These are phyloP conservation scores for Lactuca sativa DNA, from an alignment of 129 eudicot species.

Conservation along the genomic window DNA sequence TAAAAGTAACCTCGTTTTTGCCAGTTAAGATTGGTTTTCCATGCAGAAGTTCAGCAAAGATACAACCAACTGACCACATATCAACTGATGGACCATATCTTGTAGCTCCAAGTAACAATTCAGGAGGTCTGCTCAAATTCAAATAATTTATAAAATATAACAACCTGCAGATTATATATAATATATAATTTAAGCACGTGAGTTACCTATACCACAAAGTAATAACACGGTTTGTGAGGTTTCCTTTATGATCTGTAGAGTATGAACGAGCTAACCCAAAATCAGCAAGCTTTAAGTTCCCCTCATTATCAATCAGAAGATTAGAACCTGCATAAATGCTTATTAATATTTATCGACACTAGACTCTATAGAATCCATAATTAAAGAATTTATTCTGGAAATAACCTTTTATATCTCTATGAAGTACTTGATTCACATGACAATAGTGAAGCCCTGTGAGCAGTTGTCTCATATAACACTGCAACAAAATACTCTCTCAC, in stretches of 20 bases:
- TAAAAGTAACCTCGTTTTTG: slow-evolving; percentile 64
- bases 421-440: slow-evolving; percentile 90
- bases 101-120: slow-evolving; percentile 94
- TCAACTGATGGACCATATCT: slow-evolving; percentile 96
- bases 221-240: slow-evolving; percentile 92
- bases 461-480: slow-evolving; percentile 96
- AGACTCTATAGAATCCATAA: background rate
- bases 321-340: slow-evolving; percentile 59
- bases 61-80: slow-evolving; percentile 98
- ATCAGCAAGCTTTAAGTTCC: slow-evolving; percentile 93
- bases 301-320: slow-evolving; percentile 92
- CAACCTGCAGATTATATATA: too few species aligned
- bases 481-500: slow-evolving; percentile 33
- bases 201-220: slow-evolving; percentile 95
- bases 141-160: too few species aligned
- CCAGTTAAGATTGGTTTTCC: slow-evolving; percentile 91
- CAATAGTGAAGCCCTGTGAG: slow-evolving; percentile 97
- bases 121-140: slow-evolving; percentile 71
- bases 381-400: background rate
- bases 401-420: slow-evolving; percentile 90
- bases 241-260: slow-evolving; percentile 64
- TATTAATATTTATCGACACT: background rate
- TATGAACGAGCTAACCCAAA: slow-evolving; percentile 87
- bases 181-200: too few species aligned
- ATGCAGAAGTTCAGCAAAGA: slow-evolving; percentile 85